These are phyloP conservation scores for Heterococcus sp. DNA, from an alignment of 108 stramenopile genomes.

Conservation along the genomic window DNA sequence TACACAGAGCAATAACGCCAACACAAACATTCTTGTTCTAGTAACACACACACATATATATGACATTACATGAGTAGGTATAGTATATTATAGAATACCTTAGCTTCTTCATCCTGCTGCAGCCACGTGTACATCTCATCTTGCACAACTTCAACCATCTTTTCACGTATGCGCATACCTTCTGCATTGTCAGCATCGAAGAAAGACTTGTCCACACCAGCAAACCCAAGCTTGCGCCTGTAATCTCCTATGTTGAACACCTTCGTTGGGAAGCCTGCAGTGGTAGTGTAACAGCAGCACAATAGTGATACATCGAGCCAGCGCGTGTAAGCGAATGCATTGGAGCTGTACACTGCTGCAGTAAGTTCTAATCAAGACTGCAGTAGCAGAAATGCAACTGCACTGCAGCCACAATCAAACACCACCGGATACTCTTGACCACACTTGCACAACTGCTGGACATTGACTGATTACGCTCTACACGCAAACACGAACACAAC, in stretches of 20 bases:
- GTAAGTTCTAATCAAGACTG: no score
- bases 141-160: slow-evolving; percentile 22
- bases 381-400: no score
- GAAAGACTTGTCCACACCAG: slow-evolving; percentile 43
- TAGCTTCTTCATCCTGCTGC: slow-evolving; percentile 23
- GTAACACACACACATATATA: background rate
- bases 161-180: slow-evolving; percentile 30
- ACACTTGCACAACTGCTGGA: no score
- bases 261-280: slow-evolving; percentile 45
- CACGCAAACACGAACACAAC: no score
- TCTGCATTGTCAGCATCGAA: slow-evolving; percentile 45
- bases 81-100: slow-evolving; percentile 16
- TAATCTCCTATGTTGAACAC: slow-evolving; percentile 58
- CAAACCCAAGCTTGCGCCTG: slow-evolving; percentile 45
- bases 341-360: no score
- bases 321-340: no score
- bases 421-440: no score
- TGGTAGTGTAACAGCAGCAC: background rate
- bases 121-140: slow-evolving; percentile 60
- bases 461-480: no score
- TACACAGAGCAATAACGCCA: background rate
- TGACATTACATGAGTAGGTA: background rate
- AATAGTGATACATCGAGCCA: no score
- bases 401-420: no score
- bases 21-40: background rate